Evolutionary conservation across 2,329 filamentous ascomycete species (phyloP).

Genomic region (Trichoderma koningii): DNA sequence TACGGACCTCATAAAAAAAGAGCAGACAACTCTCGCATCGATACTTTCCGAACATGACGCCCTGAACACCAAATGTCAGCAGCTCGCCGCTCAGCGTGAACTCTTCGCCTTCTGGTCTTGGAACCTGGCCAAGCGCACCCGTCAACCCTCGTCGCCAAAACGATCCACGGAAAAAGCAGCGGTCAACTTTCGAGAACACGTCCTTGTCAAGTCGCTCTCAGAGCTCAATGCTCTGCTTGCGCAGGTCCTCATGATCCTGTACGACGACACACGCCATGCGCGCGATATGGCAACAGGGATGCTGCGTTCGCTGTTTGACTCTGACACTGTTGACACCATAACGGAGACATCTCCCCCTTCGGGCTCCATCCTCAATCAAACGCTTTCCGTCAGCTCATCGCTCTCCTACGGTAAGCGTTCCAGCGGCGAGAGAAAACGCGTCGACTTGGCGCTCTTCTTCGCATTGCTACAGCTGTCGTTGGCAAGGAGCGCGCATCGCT

Average conservation of each 20-base stretch:
- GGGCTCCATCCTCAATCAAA: constrained; percentile 25
- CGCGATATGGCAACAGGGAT: constrained; percentile 29
- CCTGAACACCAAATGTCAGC: neutral
- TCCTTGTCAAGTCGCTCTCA: constrained; percentile 29
- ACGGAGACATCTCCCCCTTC: constrained; percentile 8
- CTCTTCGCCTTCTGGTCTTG: constrained; percentile 32
- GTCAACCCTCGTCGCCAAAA: constrained; percentile 25
- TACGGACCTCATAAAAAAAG: neutral
- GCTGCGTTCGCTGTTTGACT: constrained; percentile 29
- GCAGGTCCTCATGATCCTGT: constrained; percentile 29
- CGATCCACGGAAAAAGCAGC: neutral
- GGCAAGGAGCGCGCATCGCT: constrained; percentile 30
- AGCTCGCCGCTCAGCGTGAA: constrained; percentile 28
- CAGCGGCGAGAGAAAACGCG: constrained; percentile 31
- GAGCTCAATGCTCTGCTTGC: constrained; percentile 30
- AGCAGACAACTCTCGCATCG: constrained; percentile 9
- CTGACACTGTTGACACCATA: constrained; percentile 11
- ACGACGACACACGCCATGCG: constrained; percentile 29
- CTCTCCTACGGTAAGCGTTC: constrained; percentile 31
- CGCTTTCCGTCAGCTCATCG: constrained; percentile 26
- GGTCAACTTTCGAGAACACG: constrained; percentile 30
- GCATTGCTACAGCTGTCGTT: constrained; percentile 29
- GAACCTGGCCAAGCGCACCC: constrained; percentile 25
- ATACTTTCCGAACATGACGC: neutral
- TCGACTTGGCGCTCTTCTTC: constrained; percentile 33